Base-by-base conservation (phyloP, 495 filamentous ascomycete genomes). In the Penicillium crystallinum region DNA sequence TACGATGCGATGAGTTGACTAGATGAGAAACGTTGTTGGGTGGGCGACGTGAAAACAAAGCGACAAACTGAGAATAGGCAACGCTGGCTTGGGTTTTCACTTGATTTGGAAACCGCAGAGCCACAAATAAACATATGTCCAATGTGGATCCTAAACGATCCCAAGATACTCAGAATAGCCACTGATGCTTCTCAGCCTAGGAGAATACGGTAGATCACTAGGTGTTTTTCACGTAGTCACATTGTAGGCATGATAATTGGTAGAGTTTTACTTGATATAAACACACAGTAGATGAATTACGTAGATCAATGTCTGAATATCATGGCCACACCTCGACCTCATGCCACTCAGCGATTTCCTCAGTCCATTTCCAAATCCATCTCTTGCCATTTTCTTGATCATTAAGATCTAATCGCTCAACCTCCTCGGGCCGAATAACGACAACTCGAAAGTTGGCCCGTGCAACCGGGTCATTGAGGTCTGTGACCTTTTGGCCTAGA, bases 251-350 rank as follows among this genome's bases (percentile, higher is more conserved):
- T n/a, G n/a, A n/a, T n/a, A n/a, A n/a, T n/a, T n/a, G n/a, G n/a
- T n/a, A n/a, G n/a, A n/a, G n/a, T n/a, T n/a, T n/a, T n/a, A n/a
- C n/a, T n/a, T n/a, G n/a, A n/a, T n/a, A n/a, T n/a, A n/a, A n/a
- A n/a, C n/a, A n/a, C n/a, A n/a, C n/a, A n/a, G n/a, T n/a, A n/a
- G n/a, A n/a, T n/a, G n/a, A n/a, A n/a, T n/a, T n/a, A n/a, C n/a
- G n/a, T n/a, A n/a, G n/a, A n/a, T n/a, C n/a, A n/a, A n/a, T 31
- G 6, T 4, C 29, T 31, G 18, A 31, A 6, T 1, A 49, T 77
- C 65, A 92, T 14, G 91, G 91, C 91, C 90, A 96, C 38, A 89
- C 64, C 70, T 97, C 91, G 40, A 82, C 77, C 58, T 79, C 80
- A 63, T 80, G 82, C 92, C 92, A 96, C 55, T 76, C 76, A 36